Evolutionary conservation across 2,329 filamentous ascomycete genomes (phyloP), one percentile per base, ranked within the genome.

Genomic region (Coleophoma eucalyptorum): DNA sequence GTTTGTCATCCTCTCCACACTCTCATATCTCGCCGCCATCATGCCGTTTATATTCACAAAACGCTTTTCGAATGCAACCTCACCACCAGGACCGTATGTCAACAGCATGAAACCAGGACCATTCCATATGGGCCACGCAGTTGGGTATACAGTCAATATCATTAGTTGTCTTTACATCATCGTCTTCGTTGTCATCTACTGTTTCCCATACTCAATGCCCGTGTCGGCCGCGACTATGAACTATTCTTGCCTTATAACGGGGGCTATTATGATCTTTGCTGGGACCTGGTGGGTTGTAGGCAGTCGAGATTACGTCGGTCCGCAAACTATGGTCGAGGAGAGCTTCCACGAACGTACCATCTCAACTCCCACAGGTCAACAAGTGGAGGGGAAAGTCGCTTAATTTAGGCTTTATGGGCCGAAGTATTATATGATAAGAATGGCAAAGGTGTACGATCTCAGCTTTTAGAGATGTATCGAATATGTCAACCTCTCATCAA

Each of bases 21-120:
- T 78, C 10, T 84, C 80, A 0, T 89, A 85, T 62, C 70, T 86
- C 3, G 79, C 80, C 1, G 81, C 83, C 6, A 83, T 89, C 49
- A 65, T 88, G 1, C 79, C 80, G 0, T 76, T 81, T 54, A 65
- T 83, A 1, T 52, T 81, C 0, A 75, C 73, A 0, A 58, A 69
- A 0, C 65, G 77, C 6, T 43, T 43, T 43, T 20, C 41, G 15
- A 18, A 21, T 21, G 18, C 18, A 19, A 8, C 8, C 11, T 15
- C 15, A 4, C 41, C 41, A 19, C 41, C 41, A 5, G 41, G 41
- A 20, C 41, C 41, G 20, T 43, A 43, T 19, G 20, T 19, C 18
- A 43, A 43, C 41, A 43, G 18, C 18, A 43, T 43, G 41, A 43
- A 68, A 0, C 80, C 77, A 0, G 84, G 84, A 0, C 78, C 78